Base-by-base conservation (phyloP, 1,284 basidiomycete species). In the Rhodotorula sp. region DNA sequence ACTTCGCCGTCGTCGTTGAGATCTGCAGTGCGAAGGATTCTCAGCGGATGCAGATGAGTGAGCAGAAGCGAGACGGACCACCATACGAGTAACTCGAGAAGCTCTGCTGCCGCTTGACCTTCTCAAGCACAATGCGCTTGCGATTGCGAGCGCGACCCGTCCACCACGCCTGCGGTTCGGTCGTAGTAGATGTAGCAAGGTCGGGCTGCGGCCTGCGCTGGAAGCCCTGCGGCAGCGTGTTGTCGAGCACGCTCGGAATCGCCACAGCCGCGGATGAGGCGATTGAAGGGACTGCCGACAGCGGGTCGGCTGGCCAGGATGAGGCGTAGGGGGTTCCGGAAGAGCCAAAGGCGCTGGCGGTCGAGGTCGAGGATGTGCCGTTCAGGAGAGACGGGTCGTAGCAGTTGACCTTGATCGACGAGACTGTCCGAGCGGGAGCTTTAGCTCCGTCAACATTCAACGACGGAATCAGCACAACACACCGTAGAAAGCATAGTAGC, bases 401-500 rank as follows among this genome's bases (percentile, higher is more conserved):
- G 50, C 71, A 70, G 2, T 46, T 12, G 34, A 70, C 65, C 4
- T 53, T 61, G n/a, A 71, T 61, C 7, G 27, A 55, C 2, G 70
- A 61, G 17, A 71, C 69, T 71, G 61, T 17, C 8, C 9, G 41
- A 9, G 2, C 4, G 14, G 10, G 8, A 0, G 3, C 9, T 44
- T 59, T 0, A 63, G 42, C 53, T 8, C 10, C 19, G 44, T 7
- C 5, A 1, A 17, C 1, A 4, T 13, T n/a, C 13, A 34, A 45
- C 16, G 3, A 27, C 2, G 21, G n/a, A 2, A 13, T 3, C 17
- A 2, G 23, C 2, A 4, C 2, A 23, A 41, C 66, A 16, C 34
- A 65, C 66, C 44, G 48, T 61, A 64, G 10, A 62, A 64, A 1
- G 70, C 66, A 21, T n/a, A 68, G 66, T 65, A 63, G 25, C 62